Base-by-base conservation (phyloP, 306 rosid genomes). In the Ammopiptanthus mongolicus region DNA sequence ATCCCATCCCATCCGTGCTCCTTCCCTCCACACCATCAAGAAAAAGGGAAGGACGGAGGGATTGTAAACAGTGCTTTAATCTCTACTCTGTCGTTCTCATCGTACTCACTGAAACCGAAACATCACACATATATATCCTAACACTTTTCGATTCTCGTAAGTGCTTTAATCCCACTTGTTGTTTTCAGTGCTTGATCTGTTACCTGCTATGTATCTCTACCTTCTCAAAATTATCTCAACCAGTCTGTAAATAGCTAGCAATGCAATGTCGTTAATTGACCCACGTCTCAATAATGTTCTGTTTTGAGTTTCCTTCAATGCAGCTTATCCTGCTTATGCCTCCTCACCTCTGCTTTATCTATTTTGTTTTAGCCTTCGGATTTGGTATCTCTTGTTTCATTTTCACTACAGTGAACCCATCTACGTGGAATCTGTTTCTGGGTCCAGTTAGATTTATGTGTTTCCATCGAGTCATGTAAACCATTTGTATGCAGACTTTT, bases 241-340 rank as follows among this genome's bases (percentile, higher is more conserved):
- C 34, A 11, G 8, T 53, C 33, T 28, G 3, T 28, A 28, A 28
- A 28, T 39, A 25, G 62, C 71, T 51, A 28, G 70, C 85, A 84
- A 82, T 87, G 88, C 65, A n/a, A n/a, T n/a, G n/a, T n/a, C n/a
- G n/a, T n/a, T n/a, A 55, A 53, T 47, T 77, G 80, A 79, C 73
- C 76, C 77, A 57, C 47, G 22, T 14, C 62, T 53, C 59, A 12
- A 17, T 21, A 44, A 36, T 44, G 5, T 23, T 39, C 37, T 17
- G 5, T 21, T 65, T 50, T 34, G 31, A 67, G 69, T 15, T 13
- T 73, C 65, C 61, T 44, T 57, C 33, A 13, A 37, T 37, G 17
- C 53, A 75, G 31, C 2, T 28, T 46, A 72, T 39, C 78, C 48
- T 69, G 63, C 64, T 67, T 37, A 1, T 58, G 2, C n/a, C n/a